phyloP scores from a whole-genome alignment of 371 early-diverging fungal species.

The Rozella allomycis region DNA sequence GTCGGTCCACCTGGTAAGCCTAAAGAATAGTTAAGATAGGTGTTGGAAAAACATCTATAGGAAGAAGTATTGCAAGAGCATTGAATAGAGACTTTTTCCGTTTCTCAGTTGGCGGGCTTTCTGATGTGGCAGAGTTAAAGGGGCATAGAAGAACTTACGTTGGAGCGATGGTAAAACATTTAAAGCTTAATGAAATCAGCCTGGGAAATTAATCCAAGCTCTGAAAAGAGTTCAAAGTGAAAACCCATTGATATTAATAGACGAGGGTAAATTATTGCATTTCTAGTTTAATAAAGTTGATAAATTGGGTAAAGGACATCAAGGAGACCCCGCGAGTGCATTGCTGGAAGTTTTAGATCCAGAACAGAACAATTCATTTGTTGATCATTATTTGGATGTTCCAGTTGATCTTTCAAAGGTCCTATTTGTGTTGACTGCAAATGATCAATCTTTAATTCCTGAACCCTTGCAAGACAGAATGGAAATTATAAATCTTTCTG shows the following conservation, averaged over 20 bases:
- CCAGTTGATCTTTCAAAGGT: slow-evolving; percentile 87
- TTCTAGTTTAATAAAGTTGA: slow-evolving; percentile 34
- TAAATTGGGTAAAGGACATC: slow-evolving; percentile 86
- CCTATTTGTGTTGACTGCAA: slow-evolving; percentile 93
- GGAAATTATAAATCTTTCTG: slow-evolving; percentile 85
- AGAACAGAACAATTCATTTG: slow-evolving; percentile 81
- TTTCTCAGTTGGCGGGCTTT: slow-evolving; percentile 86
- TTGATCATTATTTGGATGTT: slow-evolving; percentile 96
- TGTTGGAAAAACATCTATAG: slow-evolving; percentile 92
- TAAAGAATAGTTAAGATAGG: too few species aligned
- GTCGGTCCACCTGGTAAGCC: slow-evolving; percentile 91
- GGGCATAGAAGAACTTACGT: slow-evolving; percentile 95
- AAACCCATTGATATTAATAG: slow-evolving; percentile 86
- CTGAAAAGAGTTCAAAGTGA: slow-evolving; percentile 89
- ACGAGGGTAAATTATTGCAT: slow-evolving; percentile 34
- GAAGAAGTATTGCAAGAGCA: slow-evolving; percentile 85
- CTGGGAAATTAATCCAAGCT: slow-evolving; percentile 94
- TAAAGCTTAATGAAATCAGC: too few species aligned
- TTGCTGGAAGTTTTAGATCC: slow-evolving; percentile 87
- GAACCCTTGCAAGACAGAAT: slow-evolving; percentile 89
- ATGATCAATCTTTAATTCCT: slow-evolving; percentile 82
- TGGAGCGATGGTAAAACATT: slow-evolving; percentile 97
- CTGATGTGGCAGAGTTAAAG: slow-evolving; percentile 94
- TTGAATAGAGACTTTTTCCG: slow-evolving; percentile 80
- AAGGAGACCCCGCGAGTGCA: slow-evolving; percentile 90